Base-by-base conservation (phyloP, 2,329 filamentous ascomycete species). In the Nothophaeocryptopus gaeumannii region DNA sequence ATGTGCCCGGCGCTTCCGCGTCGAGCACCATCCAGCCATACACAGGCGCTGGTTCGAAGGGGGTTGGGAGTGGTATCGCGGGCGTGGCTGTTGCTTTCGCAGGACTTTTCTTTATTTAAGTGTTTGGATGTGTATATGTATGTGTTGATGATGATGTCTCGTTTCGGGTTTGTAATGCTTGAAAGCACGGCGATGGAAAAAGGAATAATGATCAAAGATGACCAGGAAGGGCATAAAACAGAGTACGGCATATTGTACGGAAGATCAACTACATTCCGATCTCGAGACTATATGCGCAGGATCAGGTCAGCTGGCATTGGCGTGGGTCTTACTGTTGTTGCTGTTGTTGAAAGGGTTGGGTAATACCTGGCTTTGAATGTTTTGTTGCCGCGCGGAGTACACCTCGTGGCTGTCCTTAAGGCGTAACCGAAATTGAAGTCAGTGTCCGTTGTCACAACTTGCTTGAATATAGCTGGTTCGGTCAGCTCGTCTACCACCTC, bases 1-100 rank as follows among this genome's bases (percentile, higher is more conserved):
- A 53, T 20, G 20, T 53, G 8, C 45, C 50, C 5, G 15, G 30
- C 12, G 41, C 45, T 14, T 41, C 50, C 3, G 48, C 35, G 0
- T n/a, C n/a, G n/a, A 36, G 36, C 14, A 30, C 45, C 11, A 44
- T 46, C 3, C 40, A 45, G 10, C 50, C 50, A 12, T 53, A 53
- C 13, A 48, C 45, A 26, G 50, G 45, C 12, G 29, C 29, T n/a
- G 45, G 31, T 5, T 20, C 42, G 5, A 45, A 45, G 33, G 29
- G 10, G 12, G 35, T 34, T 5, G 30, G 35, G 10, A 30, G 42
- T 11, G 42, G 42, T 2, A 16, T 45, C 8, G 42, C 32, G 5
- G 29, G n/a, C 8, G 37, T 45, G 29, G 42, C 42, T 26, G 11
- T 45, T n/a, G 12, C 5, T 26, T 20, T 29, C 12, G 14, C 33